Evolutionary conservation across 495 filamentous ascomycete species (phyloP).

Genomic region (Penicillium psychrofluorescens): DNA sequence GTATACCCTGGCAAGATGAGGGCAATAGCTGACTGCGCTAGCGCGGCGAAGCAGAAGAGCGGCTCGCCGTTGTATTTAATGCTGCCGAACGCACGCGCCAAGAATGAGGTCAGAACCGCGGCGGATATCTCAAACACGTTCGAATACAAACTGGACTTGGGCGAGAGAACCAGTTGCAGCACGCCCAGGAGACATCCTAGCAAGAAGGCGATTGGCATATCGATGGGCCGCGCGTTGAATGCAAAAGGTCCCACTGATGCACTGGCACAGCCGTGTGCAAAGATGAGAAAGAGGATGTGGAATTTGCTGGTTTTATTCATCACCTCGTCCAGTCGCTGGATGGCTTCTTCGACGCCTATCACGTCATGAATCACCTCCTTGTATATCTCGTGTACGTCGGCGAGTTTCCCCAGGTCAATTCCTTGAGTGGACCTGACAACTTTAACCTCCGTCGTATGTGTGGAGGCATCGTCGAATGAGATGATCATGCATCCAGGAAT

Average conservation of each 20-base stretch:
- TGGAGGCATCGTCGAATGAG: constrained; percentile 82
- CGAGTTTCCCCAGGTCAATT: constrained; percentile 75
- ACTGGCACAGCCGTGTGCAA: constrained; percentile 79
- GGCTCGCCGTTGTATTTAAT: constrained; percentile 52
- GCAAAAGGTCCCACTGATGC: constrained; percentile 80
- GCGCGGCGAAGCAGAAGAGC: constrained; percentile 83
- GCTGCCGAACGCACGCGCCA: constrained; percentile 81
- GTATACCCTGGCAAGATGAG: constrained; percentile 88
- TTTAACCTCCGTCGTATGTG: constrained; percentile 90
- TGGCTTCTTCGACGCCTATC: constrained; percentile 80
- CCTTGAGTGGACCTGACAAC: constrained; percentile 71
- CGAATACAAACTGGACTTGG: constrained; percentile 65
- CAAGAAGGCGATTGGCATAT: constrained; percentile 81
- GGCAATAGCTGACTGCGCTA: constrained; percentile 86
- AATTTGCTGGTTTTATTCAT: constrained; percentile 57
- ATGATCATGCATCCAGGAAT: constrained; percentile 94
- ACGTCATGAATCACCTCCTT: constrained; percentile 89
- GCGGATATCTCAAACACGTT: constrained; percentile 92
- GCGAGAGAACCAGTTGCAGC: constrained; percentile 73
- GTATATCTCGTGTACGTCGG: constrained; percentile 83
- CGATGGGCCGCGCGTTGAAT: constrained; percentile 78
- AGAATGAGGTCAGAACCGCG: constrained; percentile 80
- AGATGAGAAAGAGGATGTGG: constrained; percentile 61
- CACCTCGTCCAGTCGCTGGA: constrained; percentile 57
- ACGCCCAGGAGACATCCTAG: constrained; percentile 78